These are phyloP conservation scores for Umbelopsis ramanniana DNA, from an alignment of 192 early-diverging fungal species.

Conservation along the genomic window DNA sequence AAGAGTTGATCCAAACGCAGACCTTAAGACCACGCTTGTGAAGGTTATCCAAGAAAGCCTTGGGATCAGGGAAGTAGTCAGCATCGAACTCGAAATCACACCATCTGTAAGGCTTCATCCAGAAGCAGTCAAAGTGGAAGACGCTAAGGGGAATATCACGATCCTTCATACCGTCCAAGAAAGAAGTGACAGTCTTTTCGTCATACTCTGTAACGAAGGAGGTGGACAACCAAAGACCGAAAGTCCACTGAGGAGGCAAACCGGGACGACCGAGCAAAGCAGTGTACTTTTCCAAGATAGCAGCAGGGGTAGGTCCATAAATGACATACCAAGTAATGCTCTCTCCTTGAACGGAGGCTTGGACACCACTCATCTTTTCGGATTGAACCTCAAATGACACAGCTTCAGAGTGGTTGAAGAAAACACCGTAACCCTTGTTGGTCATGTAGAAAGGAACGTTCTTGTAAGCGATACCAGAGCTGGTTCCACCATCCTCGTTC, in stretches of 20 bases:
- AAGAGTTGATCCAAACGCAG: constrained; percentile 28
- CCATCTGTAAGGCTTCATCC: constrained; percentile 27
- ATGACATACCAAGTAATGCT: constrained; percentile 18
- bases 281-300: constrained; percentile 16
- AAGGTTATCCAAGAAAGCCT: constrained; percentile 1
- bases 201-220: constrained; percentile 22
- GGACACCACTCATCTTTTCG: constrained; percentile 1
- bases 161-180: constrained; percentile 22
- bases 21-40: constrained; percentile 24
- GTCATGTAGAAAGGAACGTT: constrained; percentile 24
- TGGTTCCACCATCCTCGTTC: constrained; percentile 25
- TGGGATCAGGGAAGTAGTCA: constrained; percentile 25
- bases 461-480: constrained; percentile 17
- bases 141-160: constrained; percentile 23
- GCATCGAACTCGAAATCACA: constrained; percentile 25
- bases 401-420: constrained; percentile 15
- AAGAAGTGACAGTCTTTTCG: constrained; percentile 27
- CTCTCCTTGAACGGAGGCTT: constrained; percentile 4
- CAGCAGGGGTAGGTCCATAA: constrained; percentile 12
- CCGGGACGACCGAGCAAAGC: constrained; percentile 3
- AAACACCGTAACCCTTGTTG: constrained; percentile 21
- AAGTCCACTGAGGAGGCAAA: constrained; percentile 18
- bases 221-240: constrained; percentile 20
- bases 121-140: constrained; percentile 32
- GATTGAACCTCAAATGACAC: constrained; percentile 17